Conservation (phyloP, 345 rosid species). For the Jatropha curcas region DNA sequence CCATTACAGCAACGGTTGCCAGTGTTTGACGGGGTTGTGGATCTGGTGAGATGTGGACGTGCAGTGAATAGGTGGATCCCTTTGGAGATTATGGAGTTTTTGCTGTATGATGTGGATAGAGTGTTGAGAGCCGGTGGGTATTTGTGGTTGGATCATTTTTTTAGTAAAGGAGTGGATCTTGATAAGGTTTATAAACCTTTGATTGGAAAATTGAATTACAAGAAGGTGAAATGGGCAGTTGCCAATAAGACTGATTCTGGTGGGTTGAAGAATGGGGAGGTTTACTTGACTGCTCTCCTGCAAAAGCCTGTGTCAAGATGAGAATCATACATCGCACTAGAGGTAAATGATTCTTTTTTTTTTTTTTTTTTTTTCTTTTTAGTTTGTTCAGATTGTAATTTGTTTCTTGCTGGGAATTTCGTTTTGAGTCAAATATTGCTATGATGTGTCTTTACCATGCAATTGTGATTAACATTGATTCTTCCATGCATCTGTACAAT, state of each 20-base stretch:
- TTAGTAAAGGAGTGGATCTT: conserved; percentile 66
- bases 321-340: conserved; percentile 11
- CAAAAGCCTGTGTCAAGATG: conserved; percentile 78
- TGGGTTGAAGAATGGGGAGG: conserved; percentile 75
- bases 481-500: no score
- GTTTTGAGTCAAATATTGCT: no score
- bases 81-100: conserved; percentile 70
- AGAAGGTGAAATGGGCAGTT: conserved; percentile 96
- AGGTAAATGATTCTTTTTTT: conserved; percentile 34
- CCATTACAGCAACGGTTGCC: conserved; percentile 94
- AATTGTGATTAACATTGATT: no score
- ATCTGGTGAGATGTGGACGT: conserved; percentile 86
- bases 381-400: no score
- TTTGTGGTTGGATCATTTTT: conserved; percentile 90
- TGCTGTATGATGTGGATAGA: conserved; percentile 82
- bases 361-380: no score
- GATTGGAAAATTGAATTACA: conserved; percentile 83
- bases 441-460: no score
- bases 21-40: conserved; percentile 83
- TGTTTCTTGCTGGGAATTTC: no score
- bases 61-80: conserved; percentile 99
- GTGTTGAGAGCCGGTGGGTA: conserved; percentile 85
- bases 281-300: conserved; percentile 84
- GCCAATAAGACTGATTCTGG: conserved; percentile 66
- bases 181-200: conserved; percentile 71